Conservation (phyloP, 306 rosid genomes). For the Fagus sylvatica region DNA sequence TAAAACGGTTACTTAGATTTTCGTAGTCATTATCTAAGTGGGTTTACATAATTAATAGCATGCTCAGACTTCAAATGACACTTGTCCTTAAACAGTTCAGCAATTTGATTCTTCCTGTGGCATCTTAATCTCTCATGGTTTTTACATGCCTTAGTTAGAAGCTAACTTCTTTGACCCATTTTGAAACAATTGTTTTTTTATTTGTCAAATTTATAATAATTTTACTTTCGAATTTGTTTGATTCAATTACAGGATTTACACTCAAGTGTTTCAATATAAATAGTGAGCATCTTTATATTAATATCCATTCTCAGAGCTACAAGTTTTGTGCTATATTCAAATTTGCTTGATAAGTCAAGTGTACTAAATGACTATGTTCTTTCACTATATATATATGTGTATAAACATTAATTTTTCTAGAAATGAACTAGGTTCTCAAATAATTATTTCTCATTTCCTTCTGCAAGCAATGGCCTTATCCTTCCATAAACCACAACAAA, state of each 20-base stretch:
- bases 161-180: too few relatives aligned
- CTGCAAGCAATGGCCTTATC: background rate
- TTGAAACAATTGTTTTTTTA: too few relatives aligned
- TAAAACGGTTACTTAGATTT: too few relatives aligned
- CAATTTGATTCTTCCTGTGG: background rate
- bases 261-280: too few relatives aligned
- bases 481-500: background rate
- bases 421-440: background rate
- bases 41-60: background rate
- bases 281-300: too few relatives aligned
- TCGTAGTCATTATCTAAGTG: too few relatives aligned
- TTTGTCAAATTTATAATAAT: too few relatives aligned
- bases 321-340: too few relatives aligned
- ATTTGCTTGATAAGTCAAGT: background rate
- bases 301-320: too few relatives aligned
- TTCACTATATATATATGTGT: background rate
- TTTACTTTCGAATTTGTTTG: too few relatives aligned
- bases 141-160: background rate
- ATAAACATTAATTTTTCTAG: too few relatives aligned
- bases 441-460: background rate
- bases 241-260: too few relatives aligned
- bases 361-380: background rate
- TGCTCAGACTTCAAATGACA: background rate
- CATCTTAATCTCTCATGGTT: background rate
- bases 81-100: background rate